Conservation (phyloP, 2,329 filamentous ascomycete species). For the Taxawa tesnikishii region DNA sequence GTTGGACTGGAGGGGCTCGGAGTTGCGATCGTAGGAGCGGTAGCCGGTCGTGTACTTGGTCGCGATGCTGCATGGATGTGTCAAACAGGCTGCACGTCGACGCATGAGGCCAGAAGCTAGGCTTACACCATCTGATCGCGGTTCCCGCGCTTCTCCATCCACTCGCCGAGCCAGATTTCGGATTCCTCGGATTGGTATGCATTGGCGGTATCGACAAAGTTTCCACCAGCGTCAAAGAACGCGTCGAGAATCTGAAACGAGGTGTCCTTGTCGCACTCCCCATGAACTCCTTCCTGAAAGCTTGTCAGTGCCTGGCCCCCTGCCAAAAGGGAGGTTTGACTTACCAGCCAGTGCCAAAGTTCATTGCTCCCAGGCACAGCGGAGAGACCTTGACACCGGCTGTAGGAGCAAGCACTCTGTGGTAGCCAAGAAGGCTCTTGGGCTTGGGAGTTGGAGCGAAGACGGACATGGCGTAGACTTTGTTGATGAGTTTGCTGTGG, state of each 20-base stretch:
- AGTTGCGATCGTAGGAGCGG: constrained; percentile 10
- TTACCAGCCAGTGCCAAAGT: constrained; percentile 46
- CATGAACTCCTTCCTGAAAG: constrained; percentile 35
- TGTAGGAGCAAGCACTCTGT: constrained; percentile 8
- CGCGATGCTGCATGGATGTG: constrained; percentile 23
- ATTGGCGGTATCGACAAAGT: constrained; percentile 56
- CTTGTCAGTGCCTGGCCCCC: neutral
- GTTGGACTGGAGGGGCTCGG: constrained; percentile 6
- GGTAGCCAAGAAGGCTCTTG: constrained; percentile 8
- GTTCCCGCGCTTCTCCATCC: constrained; percentile 24
- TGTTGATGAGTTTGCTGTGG: too few species aligned
- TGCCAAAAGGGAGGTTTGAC: neutral
- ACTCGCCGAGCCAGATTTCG: constrained; percentile 32
- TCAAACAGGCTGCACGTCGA: too few species aligned
- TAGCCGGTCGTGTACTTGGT: constrained; percentile 26
- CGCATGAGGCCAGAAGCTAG: too few species aligned
- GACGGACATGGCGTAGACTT: too few species aligned
- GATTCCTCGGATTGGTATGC: constrained; percentile 28
- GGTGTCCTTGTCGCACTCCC: constrained; percentile 53
- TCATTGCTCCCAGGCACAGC: constrained; percentile 48
- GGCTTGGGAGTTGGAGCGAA: constrained; percentile 9
- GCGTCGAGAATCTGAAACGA: constrained; percentile 54
- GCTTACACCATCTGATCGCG: constrained; percentile 26
- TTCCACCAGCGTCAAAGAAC: constrained; percentile 53
- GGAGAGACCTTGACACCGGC: constrained; percentile 20